These are phyloP conservation scores for Parastagonospora avenae DNA, from an alignment of 2,329 filamentous ascomycete species.

Conservation along the genomic window DNA sequence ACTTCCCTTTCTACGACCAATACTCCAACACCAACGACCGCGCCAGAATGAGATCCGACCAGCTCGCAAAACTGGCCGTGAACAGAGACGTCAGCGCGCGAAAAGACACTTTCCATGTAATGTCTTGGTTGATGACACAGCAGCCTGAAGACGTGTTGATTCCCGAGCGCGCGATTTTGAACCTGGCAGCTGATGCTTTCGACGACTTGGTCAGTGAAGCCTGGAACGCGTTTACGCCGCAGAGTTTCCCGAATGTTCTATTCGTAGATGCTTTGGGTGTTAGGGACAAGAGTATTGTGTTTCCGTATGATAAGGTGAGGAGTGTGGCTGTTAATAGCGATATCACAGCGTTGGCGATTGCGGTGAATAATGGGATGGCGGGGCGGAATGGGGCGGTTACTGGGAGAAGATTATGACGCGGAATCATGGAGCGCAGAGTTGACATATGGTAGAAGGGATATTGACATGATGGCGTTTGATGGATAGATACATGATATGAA, in stretches of 20 bases:
- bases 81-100: slow-evolving; percentile 31
- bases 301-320: slow-evolving; percentile 36
- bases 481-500: too few relatives aligned
- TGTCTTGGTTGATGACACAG: slow-evolving; percentile 47
- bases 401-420: neutral
- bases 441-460: too few relatives aligned
- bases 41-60: slow-evolving; percentile 42
- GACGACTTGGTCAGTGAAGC: slow-evolving; percentile 39
- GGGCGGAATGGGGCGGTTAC: slow-evolving; percentile 37
- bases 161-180: slow-evolving; percentile 41
- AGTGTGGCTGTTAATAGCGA: slow-evolving; percentile 31
- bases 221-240: slow-evolving; percentile 40
- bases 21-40: slow-evolving; percentile 45
- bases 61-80: slow-evolving; percentile 43
- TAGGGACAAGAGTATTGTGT: slow-evolving; percentile 36
- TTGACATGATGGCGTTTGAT: too few relatives aligned
- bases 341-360: slow-evolving; percentile 41
- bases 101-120: slow-evolving; percentile 42
- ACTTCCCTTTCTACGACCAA: slow-evolving; percentile 44
- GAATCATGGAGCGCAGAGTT: too few relatives aligned
- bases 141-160: slow-evolving; percentile 40
- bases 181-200: slow-evolving; percentile 35
- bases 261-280: slow-evolving; percentile 43
- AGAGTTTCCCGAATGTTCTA: slow-evolving; percentile 44
- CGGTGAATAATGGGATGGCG: slow-evolving; percentile 43